Percentiles rank a stretch among this genome's conserved stretches.
These are phyloP conservation scores for Eutrema japonicum DNA, from an alignment of 345 rosid genomes.

Conservation along the genomic window DNA sequence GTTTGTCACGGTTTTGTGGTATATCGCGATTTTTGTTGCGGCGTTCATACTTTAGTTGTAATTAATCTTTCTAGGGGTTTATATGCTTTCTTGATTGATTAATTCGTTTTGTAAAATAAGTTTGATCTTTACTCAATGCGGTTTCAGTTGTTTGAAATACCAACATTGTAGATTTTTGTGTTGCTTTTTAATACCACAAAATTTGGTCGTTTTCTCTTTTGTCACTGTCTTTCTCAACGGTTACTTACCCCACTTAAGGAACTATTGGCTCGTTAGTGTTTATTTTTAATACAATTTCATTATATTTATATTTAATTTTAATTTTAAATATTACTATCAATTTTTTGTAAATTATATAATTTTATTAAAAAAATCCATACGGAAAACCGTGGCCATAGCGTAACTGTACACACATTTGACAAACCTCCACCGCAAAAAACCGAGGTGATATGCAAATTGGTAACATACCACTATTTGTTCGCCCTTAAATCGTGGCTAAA, in stretches of 20 bases:
- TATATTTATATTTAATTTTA: too few relatives aligned
- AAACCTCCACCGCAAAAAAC: too few relatives aligned
- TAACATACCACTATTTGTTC: not conserved
- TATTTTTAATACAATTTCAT: too few relatives aligned
- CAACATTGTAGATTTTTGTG: not conserved
- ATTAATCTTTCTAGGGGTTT: constrained; percentile 21
- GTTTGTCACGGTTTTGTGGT: constrained; percentile 23
- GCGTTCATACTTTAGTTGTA: constrained; percentile 9
- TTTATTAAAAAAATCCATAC: too few relatives aligned
- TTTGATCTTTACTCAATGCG: constrained; percentile 19
- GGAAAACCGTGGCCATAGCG: too few relatives aligned
- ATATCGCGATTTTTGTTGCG: not conserved
- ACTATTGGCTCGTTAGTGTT: not conserved
- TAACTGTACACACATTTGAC: too few relatives aligned
- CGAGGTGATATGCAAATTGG: too few relatives aligned
- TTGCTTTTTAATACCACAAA: not conserved
- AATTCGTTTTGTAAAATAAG: constrained; percentile 30
- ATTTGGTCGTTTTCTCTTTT: not conserved
- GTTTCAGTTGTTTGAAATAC: constrained; percentile 6
- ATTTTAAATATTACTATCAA: too few relatives aligned
- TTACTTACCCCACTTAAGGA: not conserved
- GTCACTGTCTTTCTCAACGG: not conserved
- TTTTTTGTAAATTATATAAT: too few relatives aligned
- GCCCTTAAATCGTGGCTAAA: not conserved
- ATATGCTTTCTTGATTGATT: constrained; percentile 30